Percentiles rank a stretch among this genome's conserved stretches.
phyloP scores from a whole-genome alignment of 805 yeast species.

The Candida sakaeoensis region DNA sequence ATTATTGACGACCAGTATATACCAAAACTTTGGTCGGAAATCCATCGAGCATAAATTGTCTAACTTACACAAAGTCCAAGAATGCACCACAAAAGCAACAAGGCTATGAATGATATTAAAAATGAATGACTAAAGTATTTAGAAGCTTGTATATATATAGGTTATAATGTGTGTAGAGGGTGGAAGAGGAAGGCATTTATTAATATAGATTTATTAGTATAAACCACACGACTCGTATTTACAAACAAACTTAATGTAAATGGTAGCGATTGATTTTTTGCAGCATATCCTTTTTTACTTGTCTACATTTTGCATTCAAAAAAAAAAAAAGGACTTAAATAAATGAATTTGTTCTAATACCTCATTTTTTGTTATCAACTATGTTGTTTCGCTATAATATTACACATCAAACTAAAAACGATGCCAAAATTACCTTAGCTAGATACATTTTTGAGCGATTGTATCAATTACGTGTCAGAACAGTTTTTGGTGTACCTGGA shows the following conservation, averaged over 20 bases:
- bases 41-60: too few relatives aligned
- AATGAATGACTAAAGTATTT: too few relatives aligned
- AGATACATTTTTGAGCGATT: conserved; percentile 39
- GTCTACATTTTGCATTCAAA: conserved; percentile 2
- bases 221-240: too few relatives aligned
- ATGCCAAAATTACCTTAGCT: conserved; percentile 36
- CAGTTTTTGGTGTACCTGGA: conserved; percentile 41
- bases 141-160: too few relatives aligned
- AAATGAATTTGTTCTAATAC: neutral
- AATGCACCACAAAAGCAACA: too few relatives aligned
- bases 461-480: conserved; percentile 32
- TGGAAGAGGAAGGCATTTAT: too few relatives aligned
- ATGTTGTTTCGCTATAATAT: conserved; percentile 5
- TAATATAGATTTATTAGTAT: too few relatives aligned
- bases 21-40: too few relatives aligned
- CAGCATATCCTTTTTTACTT: neutral
- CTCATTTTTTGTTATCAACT: conserved; percentile 1
- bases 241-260: neutral
- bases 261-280: neutral
- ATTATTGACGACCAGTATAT: conserved; percentile 7
- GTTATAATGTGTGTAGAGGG: too few relatives aligned
- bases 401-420: neutral
- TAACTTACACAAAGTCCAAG: too few relatives aligned
- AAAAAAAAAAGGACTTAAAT: neutral
- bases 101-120: too few relatives aligned